Base-by-base conservation (phyloP, 176 grass and related monocot species). In the Stipa capillata region DNA sequence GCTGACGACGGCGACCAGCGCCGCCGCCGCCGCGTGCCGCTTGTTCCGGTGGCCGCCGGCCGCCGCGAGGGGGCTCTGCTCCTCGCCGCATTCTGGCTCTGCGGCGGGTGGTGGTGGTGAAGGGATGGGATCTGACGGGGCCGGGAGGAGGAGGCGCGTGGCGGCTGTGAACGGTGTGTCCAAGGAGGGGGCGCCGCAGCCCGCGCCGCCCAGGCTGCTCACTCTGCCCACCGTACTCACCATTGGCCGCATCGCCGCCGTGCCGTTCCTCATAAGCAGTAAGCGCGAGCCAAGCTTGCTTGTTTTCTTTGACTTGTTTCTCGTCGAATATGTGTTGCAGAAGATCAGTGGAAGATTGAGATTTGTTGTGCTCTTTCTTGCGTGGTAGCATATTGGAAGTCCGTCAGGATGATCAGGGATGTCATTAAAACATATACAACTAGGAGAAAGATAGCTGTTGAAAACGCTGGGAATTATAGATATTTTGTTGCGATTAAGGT, bases 201-300 rank as follows among this genome's bases (percentile, higher is more conserved):
- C 68, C 14, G 13, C 66, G 40, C 65, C 82, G 9, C 70, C 65
- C 27, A 80, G 73, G 76, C 73, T 97, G 78, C 83, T 97, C 32
- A 97, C 91, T 52, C 85, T 97, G 14, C 94, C 94, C 54, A 97
- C 94, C 16, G 55, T 97, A 17, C 88, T 97, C 34, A 97, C 94
- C 43, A 90, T 93, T 57, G 88, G 94, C 36, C 84, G 94, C 65
- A 90, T 97, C 3, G 90, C 77, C 33, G 90, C 94, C 8, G 94
- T 97, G 81, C 94, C 94, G 14, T 55, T 97, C 42, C 86, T 97
- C 55, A 85, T 91, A 61, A 85, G 88, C 84, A 93, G 94, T 97
- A 73, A 74, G 94, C 73, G 47, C 15, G 20, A 31, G 24, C 17
- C 14, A 47, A 41, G 13, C 20, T 21, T 31, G 7, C 10, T 33